These are phyloP conservation scores for Solanum peruvianum DNA, from an alignment of 257 asterid species.

Conservation along the genomic window DNA sequence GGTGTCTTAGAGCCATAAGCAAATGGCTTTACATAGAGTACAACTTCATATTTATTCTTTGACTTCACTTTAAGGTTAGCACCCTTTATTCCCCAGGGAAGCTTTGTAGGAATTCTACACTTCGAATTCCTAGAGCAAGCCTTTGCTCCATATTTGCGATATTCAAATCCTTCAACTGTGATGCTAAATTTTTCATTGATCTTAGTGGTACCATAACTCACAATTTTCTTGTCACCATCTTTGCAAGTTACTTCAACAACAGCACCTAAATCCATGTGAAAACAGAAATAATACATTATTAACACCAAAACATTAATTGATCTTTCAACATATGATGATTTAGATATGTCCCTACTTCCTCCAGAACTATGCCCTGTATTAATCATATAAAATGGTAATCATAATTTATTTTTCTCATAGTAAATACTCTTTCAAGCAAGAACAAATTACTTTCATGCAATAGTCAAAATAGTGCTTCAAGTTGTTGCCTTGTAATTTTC, in stretches of 20 bases:
- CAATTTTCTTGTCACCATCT: constrained; percentile 26
- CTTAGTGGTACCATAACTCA: constrained; percentile 53
- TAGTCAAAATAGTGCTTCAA: neutral
- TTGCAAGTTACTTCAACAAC: constrained; percentile 33
- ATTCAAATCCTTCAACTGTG: constrained; percentile 15
- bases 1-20: too few relatives aligned
- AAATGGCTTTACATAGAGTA: too few relatives aligned
- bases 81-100: too few relatives aligned
- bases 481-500: neutral
- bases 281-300: neutral
- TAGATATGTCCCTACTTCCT: neutral
- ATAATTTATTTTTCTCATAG: neutral
- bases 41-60: too few relatives aligned
- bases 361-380: neutral
- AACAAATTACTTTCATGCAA: neutral
- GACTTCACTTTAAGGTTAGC: too few relatives aligned
- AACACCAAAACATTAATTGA: neutral
- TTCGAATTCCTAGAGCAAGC: constrained; percentile 10
- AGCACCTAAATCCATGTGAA: constrained; percentile 31
- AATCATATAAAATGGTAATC: neutral
- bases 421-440: neutral
- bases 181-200: constrained; percentile 52
- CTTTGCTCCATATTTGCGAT: neutral
- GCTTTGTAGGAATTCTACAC: too few relatives aligned
- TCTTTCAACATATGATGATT: neutral